These are phyloP conservation scores for Paramecium octaurelia DNA, from an alignment of 73 alveolate species.

Conservation along the genomic window DNA sequence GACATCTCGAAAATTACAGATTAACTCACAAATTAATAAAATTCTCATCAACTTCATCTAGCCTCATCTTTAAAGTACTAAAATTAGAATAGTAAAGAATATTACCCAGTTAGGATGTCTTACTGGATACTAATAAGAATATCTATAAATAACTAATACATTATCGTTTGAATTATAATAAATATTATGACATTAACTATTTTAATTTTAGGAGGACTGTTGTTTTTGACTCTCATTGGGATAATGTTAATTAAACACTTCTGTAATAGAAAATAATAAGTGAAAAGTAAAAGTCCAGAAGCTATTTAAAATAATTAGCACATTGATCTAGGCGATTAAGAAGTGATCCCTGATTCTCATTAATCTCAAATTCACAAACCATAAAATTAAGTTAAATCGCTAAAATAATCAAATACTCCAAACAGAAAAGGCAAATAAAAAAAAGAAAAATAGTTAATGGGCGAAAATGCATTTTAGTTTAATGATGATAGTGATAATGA, in stretches of 20 bases:
- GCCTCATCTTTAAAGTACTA: neutral
- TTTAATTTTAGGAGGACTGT: neutral
- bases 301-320: neutral
- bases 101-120: neutral
- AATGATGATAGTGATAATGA: constrained; percentile 37
- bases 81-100: no score
- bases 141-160: neutral
- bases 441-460: neutral
- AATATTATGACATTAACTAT: neutral
- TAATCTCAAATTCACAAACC: neutral
- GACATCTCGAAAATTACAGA: no score
- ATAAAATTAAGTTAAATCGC: neutral
- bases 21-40: no score
- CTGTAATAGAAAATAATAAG: neutral
- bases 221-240: neutral
- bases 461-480: neutral
- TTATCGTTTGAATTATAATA: neutral
- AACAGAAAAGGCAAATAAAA: neutral
- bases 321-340: neutral
- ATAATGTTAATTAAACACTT: neutral
- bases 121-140: neutral
- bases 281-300: neutral
- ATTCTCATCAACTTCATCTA: neutral
- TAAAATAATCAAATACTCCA: neutral
- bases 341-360: neutral